Conservation (phyloP, 345 rosid species). For the Ailanthus altissimus region DNA sequence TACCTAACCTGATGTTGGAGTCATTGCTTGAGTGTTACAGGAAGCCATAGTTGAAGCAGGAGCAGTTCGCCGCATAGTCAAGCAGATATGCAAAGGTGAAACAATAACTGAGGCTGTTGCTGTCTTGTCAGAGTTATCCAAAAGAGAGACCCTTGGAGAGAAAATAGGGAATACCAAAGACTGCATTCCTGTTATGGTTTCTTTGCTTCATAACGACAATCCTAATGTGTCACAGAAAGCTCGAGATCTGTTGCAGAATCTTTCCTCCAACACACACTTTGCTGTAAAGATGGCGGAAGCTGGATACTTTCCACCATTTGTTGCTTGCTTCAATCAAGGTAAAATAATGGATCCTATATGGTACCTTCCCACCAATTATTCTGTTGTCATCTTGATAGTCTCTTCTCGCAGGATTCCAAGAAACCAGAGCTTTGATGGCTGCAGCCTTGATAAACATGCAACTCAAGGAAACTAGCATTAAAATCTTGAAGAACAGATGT, state of each 20-base stretch:
- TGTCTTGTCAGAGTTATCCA: slow-evolving; percentile 46
- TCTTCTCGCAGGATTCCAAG: slow-evolving; percentile 37
- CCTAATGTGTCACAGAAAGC: slow-evolving; percentile 36
- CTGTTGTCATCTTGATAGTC: not conserved
- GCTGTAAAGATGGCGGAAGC: slow-evolving; percentile 52
- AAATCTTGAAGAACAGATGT: slow-evolving; percentile 40
- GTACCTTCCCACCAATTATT: not conserved
- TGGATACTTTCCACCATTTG: slow-evolving; percentile 41
- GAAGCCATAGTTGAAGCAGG: slow-evolving; percentile 43
- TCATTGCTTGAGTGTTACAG: slow-evolving; percentile 31
- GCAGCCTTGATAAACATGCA: slow-evolving; percentile 44
- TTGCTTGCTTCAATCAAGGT: slow-evolving; percentile 52
- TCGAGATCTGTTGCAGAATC: slow-evolving; percentile 38
- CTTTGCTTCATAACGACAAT: slow-evolving; percentile 34
- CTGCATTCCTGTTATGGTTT: slow-evolving; percentile 51
- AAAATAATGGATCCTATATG: not conserved
- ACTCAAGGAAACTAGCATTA: slow-evolving; percentile 36
- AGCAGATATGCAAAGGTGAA: slow-evolving; percentile 41
- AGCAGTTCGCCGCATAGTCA: slow-evolving; percentile 38
- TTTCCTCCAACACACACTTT: slow-evolving; percentile 49
- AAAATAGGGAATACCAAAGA: slow-evolving; percentile 45
- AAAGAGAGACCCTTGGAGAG: slow-evolving; percentile 35
- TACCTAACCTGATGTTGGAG: not conserved
- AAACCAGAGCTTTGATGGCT: slow-evolving; percentile 50
- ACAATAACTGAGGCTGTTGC: slow-evolving; percentile 30